These are phyloP conservation scores for Auriscalpium vulgare DNA, from an alignment of 768 basidiomycete genomes.

Conservation along the genomic window DNA sequence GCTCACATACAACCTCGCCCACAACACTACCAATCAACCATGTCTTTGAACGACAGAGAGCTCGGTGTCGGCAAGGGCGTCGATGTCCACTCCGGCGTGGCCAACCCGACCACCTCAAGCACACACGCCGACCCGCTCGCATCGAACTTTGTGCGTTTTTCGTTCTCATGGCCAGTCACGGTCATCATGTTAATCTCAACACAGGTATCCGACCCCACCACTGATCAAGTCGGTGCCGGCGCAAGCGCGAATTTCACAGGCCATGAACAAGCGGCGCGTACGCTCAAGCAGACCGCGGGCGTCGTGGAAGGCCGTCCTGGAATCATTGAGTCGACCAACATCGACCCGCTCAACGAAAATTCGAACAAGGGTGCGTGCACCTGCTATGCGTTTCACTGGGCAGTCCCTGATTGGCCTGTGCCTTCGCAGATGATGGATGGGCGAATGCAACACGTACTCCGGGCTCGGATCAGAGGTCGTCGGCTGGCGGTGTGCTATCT, in stretches of 20 bases:
- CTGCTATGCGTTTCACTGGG: neutral
- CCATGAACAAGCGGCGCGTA: constrained; percentile 30
- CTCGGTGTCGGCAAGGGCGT: constrained; percentile 24
- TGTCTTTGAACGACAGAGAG: constrained; percentile 30
- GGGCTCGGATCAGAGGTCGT: constrained; percentile 1
- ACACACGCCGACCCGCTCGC: constrained; percentile 28
- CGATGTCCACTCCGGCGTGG: constrained; percentile 35
- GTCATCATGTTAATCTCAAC: neutral
- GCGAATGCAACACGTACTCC: constrained; percentile 25
- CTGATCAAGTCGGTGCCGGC: constrained; percentile 31
- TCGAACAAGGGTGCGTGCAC: constrained; percentile 30
- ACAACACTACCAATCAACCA: constrained; percentile 11
- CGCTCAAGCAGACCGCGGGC: constrained; percentile 35
- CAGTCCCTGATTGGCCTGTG: neutral
- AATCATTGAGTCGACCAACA: constrained; percentile 46
- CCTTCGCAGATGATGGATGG: constrained; percentile 33
- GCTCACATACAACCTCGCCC: neutral
- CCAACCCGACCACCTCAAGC: constrained; percentile 36
- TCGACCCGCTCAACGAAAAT: constrained; percentile 42
- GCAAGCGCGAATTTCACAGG: constrained; percentile 33
- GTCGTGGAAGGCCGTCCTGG: constrained; percentile 47
- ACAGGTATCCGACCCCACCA: constrained; percentile 36
- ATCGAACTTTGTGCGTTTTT: constrained; percentile 35
- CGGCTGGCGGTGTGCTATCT: constrained; percentile 2
- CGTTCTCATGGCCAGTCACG: too few species aligned